These are phyloP conservation scores for Trichocladium antarcticum DNA, from an alignment of 495 filamentous ascomycete genomes.

Conservation along the genomic window DNA sequence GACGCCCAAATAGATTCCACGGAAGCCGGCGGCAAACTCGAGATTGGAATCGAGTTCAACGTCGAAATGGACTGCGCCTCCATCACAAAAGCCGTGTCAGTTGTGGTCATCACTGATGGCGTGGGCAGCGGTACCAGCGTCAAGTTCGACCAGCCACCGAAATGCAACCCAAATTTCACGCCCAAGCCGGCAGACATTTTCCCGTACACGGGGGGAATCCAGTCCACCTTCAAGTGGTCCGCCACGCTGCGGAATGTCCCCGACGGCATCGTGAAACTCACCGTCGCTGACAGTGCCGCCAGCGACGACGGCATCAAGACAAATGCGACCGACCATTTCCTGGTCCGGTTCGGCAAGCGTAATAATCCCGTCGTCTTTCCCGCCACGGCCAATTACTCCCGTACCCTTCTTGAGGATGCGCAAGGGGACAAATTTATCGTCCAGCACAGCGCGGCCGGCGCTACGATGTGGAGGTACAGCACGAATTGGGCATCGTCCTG, in stretches of 20 bases:
- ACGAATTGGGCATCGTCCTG: constrained; percentile 51
- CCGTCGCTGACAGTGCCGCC: constrained; percentile 43
- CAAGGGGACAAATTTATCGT: constrained; percentile 32
- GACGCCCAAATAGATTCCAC: constrained; percentile 48
- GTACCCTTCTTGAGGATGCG: constrained; percentile 36
- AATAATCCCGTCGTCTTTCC: constrained; percentile 51
- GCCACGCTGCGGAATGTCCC: constrained; percentile 48
- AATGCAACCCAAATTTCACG: constrained; percentile 15
- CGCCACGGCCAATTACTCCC: constrained; percentile 47
- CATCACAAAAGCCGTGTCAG: constrained; percentile 39
- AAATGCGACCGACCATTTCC: constrained; percentile 41
- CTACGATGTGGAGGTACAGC: constrained; percentile 54
- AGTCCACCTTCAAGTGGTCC: constrained; percentile 44
- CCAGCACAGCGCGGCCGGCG: constrained; percentile 51
- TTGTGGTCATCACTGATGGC: constrained; percentile 8
- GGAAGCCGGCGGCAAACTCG: constrained; percentile 16
- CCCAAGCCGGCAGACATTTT: not conserved
- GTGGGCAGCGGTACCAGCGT: constrained; percentile 17
- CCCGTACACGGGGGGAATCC: constrained; percentile 36
- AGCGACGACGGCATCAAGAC: constrained; percentile 30
- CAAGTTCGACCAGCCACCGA: constrained; percentile 44
- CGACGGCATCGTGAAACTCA: constrained; percentile 55
- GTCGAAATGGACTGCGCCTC: constrained; percentile 51
- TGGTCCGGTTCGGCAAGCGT: constrained; percentile 40
- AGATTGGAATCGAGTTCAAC: constrained; percentile 50